A percentile compares a stretch with the other conserved stretches of the same genome.
These are phyloP conservation scores for Sphaerosporella brunnea DNA, from an alignment of 495 filamentous ascomycete species.

Conservation along the genomic window DNA sequence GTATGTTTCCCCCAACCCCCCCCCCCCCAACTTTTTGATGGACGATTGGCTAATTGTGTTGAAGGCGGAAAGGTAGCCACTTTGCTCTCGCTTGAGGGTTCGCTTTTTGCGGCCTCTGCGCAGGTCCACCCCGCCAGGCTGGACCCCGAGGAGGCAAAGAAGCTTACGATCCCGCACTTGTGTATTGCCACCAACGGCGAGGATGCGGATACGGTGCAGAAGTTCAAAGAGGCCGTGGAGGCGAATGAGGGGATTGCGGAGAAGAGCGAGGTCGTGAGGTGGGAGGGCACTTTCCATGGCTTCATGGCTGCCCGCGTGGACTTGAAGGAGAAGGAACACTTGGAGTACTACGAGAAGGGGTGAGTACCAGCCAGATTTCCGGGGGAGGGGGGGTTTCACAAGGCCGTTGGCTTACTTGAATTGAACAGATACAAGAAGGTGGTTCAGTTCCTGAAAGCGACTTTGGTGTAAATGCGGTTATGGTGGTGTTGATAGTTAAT, in stretches of 20 bases:
- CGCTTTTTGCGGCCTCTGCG: constrained; percentile 48
- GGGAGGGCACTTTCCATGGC: constrained; percentile 39
- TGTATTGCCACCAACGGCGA: constrained; percentile 39
- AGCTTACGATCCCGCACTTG: constrained; percentile 36
- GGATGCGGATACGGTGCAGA: constrained; percentile 29
- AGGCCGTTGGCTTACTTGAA: no score
- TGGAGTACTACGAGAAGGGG: constrained; percentile 37
- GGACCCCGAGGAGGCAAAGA: constrained; percentile 43
- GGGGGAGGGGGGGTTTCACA: no score
- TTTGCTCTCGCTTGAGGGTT: constrained; percentile 40
- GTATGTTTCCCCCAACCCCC: no score
- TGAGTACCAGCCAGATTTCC: no score
- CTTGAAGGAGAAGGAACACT: constrained; percentile 33
- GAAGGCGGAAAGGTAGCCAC: constrained; percentile 60
- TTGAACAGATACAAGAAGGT: no score
- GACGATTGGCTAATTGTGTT: no score
- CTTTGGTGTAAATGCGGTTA: no score
- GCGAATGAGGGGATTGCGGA: constrained; percentile 11
- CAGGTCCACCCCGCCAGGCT: constrained; percentile 80
- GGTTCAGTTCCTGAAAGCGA: constrained; percentile 5
- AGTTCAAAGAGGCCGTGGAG: constrained; percentile 30
- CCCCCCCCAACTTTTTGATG: no score
- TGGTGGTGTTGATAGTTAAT: no score
- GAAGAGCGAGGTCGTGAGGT: constrained; percentile 34
- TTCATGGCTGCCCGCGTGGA: constrained; percentile 46